Conservation (phyloP, 768 basidiomycete species). For the Pleurotus tuoliensis region DNA sequence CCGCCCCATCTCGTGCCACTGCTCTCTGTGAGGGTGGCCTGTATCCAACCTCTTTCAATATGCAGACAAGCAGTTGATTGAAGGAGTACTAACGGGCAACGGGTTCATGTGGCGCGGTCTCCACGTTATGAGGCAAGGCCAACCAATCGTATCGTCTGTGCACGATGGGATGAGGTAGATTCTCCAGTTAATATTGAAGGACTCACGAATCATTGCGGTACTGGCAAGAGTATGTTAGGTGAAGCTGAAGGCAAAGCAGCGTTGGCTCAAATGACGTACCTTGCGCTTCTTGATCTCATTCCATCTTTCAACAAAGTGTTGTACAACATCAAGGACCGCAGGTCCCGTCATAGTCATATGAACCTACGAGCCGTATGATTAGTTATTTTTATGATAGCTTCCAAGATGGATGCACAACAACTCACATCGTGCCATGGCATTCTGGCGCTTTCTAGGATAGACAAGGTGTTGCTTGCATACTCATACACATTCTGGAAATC, state of each 20-base stretch:
- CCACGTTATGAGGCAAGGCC: constrained; percentile 72
- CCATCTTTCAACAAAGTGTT: constrained; percentile 93
- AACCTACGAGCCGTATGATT: constrained; percentile 35
- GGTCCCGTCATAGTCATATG: constrained; percentile 84
- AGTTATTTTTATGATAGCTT: constrained; percentile 20
- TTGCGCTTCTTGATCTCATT: constrained; percentile 85
- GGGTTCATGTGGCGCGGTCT: constrained; percentile 60
- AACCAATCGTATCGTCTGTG: constrained; percentile 60
- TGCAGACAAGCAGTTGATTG: no score
- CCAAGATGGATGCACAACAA: no score
- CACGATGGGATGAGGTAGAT: constrained; percentile 3
- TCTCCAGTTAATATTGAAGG: background rate
- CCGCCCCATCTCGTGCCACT: constrained; percentile 54
- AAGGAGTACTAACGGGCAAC: constrained; percentile 41
- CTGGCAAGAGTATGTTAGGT: constrained; percentile 17
- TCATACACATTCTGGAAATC: constrained; percentile 84
- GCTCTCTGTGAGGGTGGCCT: constrained; percentile 67
- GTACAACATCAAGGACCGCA: constrained; percentile 84
- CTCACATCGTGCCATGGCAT: constrained; percentile 96
- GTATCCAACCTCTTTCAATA: background rate
- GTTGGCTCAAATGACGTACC: constrained; percentile 29
- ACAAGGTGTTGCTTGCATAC: constrained; percentile 67
- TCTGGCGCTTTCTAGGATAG: constrained; percentile 61
- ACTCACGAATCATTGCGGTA: constrained; percentile 48
- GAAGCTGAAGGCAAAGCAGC: background rate